Evolutionary conservation across 139 green algal genomes (phyloP).

Genomic region (Chlorella ohadii): DNA sequence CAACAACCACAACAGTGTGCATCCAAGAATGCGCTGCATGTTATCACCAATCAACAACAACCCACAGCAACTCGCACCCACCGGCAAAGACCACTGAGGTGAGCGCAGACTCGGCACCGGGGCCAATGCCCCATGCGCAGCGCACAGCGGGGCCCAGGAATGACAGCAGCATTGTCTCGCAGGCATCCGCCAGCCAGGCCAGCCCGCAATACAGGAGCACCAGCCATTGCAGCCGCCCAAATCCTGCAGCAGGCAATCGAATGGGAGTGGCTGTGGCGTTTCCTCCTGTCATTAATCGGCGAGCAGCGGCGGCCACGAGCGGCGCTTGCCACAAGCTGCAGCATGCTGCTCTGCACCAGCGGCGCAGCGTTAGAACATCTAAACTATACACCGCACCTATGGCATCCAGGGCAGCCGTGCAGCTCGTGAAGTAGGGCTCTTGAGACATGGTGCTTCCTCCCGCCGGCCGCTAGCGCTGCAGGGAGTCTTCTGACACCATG

Average conservation of each 20-base stretch:
- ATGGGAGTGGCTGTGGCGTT: no score
- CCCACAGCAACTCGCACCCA: not conserved
- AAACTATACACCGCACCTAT: not conserved
- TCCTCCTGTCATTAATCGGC: no score
- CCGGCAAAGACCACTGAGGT: slow-evolving; percentile 75
- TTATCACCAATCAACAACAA: not conserved
- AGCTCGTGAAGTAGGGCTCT: not conserved
- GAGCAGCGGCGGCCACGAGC: not conserved
- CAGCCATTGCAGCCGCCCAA: slow-evolving; percentile 70
- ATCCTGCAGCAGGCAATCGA: slow-evolving; percentile 49
- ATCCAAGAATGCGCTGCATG: no score
- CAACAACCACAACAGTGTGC: no score
- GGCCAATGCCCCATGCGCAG: slow-evolving; percentile 71
- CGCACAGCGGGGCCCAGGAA: slow-evolving; percentile 76
- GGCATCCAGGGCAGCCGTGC: slow-evolving; percentile 27
- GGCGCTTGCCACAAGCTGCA: not conserved
- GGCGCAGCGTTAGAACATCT: no score
- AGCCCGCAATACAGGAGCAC: slow-evolving; percentile 74
- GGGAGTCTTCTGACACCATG: no score
- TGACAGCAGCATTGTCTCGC: slow-evolving; percentile 89
- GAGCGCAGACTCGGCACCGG: slow-evolving; percentile 61
- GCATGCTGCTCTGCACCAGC: no score
- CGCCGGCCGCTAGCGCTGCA: no score
- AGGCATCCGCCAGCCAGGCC: slow-evolving; percentile 83
- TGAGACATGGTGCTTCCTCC: no score